These are phyloP conservation scores for Quercus berberidifolia DNA, from an alignment of 306 rosid genomes.

Conservation along the genomic window DNA sequence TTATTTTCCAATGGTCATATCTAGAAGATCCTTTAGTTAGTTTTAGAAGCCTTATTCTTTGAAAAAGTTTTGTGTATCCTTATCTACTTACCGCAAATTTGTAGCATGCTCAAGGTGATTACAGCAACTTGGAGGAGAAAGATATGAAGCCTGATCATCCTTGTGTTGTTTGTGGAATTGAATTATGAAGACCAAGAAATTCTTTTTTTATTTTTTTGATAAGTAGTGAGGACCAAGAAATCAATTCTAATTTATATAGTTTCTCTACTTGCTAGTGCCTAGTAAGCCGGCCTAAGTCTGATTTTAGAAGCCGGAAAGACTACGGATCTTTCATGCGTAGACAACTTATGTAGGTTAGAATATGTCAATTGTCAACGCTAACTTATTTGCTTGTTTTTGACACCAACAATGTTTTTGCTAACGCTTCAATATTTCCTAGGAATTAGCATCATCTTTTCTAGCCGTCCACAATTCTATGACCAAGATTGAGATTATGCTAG, in stretches of 20 bases:
- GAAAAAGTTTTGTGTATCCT: no score
- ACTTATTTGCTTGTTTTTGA: no score
- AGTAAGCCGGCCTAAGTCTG: background rate
- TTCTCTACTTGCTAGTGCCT: background rate
- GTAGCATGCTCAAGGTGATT: background rate
- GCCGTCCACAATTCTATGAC: background rate
- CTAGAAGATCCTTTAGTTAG: no score
- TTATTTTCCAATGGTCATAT: no score
- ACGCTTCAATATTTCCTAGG: no score
- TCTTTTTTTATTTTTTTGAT: no score
- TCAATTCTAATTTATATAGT: background rate
- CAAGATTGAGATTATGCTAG: background rate
- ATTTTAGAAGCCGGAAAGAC: background rate
- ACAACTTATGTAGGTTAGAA: background rate
- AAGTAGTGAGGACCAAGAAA: background rate
- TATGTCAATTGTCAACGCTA: no score
- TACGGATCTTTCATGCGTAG: background rate
- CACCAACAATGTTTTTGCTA: no score
- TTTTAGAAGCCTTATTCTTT: no score
- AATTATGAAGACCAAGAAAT: background rate
- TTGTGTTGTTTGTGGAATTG: background rate
- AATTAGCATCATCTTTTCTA: no score
- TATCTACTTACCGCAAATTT: slow-evolving; percentile 22
- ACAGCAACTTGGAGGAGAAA: slow-evolving; percentile 1
- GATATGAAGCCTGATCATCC: slow-evolving; percentile 7